Base-by-base conservation (phyloP, 306 rosid species). In the Inga laurina region DNA sequence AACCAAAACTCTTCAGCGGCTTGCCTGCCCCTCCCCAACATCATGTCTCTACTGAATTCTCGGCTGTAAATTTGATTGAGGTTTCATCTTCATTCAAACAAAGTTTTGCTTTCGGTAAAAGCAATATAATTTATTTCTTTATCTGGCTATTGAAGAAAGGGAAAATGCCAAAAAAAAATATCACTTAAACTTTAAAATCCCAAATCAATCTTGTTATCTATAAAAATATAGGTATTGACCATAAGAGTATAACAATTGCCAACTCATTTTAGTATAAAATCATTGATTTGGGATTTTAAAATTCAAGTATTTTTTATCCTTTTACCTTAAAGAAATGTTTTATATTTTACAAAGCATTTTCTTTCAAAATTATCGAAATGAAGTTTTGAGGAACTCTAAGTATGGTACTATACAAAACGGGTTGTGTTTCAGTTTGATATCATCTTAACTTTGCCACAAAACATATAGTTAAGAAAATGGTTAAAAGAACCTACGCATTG, bases 31-130 rank as follows among this genome's bases (percentile, higher is more conserved):
- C 13, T 5, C 37, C 3, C 32, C 78, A 81, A 6, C 22, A 48
- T 48, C 21, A 34, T 35, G 8, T 68, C 68, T 49, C 49, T 61
- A 51, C 14, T 76, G 52, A 70, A 81, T 22, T 62, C 45, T 27
- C 56, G 62, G 48, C 49, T 72, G 57, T 52, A 76, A 64, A 65
- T 45, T 65, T 51, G 65, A 81, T 77, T 72, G 65, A 37, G 49
- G 21, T 62, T 35, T 15, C 73, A 68, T 8, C 68, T 44, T 76
- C 62, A 19, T 74, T 37, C 32, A 69, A 19, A 21, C 4, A 16
- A 45, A 65, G 52, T 77, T 22, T 30, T 80, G 78, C 74, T 34
- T 73, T 46, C 39, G 75, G 71, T 43, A 56, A 21, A 52, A 52
- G n/a, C 61, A 56, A 56, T 56, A 56, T 56, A 56, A 21, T 56